These are phyloP conservation scores for Colletotrichum tofieldiae DNA, from an alignment of 2,329 filamentous ascomycete species.

Conservation along the genomic window DNA sequence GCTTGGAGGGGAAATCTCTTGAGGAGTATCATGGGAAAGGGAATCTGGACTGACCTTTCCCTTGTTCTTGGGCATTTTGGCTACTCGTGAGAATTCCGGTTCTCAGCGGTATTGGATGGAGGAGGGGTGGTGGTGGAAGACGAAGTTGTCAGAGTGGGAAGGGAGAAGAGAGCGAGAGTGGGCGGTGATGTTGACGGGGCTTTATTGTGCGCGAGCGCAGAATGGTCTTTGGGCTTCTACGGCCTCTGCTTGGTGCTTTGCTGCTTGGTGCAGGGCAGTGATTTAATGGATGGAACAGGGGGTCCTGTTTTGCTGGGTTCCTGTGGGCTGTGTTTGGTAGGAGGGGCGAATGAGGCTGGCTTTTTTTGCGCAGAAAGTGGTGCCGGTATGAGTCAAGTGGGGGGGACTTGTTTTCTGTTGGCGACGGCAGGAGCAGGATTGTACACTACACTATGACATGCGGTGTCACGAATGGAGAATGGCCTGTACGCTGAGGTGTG, in stretches of 20 bases:
- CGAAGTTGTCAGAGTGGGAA: slow-evolving; percentile 25
- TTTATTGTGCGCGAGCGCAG: slow-evolving; percentile 41
- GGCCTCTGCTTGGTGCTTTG: not conserved
- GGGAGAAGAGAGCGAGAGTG: slow-evolving; percentile 21
- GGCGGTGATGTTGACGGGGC: slow-evolving; percentile 33
- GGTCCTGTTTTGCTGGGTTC: not conserved
- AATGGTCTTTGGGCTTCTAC: slow-evolving; percentile 24
- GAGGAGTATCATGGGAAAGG: not conserved
- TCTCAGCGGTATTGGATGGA: slow-evolving; percentile 45
- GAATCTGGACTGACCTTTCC: slow-evolving; percentile 83
- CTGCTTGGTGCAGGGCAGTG: slow-evolving; percentile 11
- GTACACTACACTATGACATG: slow-evolving; percentile 11
- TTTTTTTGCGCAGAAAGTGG: slow-evolving; percentile 18
- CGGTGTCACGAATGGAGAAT: slow-evolving; percentile 15
- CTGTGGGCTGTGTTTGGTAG: slow-evolving; percentile 12
- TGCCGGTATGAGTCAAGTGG: slow-evolving; percentile 40
- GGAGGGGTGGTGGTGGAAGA: slow-evolving; percentile 21
- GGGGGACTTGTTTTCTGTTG: not conserved
- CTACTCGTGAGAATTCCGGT: slow-evolving; percentile 44
- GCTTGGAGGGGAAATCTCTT: not conserved
- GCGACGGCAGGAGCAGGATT: not conserved
- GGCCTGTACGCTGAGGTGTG: slow-evolving; percentile 5
- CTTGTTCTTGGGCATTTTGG: slow-evolving; percentile 98
- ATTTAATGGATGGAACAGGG: slow-evolving; percentile 25
- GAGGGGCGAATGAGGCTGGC: slow-evolving; percentile 37